Conservation (phyloP, 257 asterid genomes). For the Rubia yunnanensis region DNA sequence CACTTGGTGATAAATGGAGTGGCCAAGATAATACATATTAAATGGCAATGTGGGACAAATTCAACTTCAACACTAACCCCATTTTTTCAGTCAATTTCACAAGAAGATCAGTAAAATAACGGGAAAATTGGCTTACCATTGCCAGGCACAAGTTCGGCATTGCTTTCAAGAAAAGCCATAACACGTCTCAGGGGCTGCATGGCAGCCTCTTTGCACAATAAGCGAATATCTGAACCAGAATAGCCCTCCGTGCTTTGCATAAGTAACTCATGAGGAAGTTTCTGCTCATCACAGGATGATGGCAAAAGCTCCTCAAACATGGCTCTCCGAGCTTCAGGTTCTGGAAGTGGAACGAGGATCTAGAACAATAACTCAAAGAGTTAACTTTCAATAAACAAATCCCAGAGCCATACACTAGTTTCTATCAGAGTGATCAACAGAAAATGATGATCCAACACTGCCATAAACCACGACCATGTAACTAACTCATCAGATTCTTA, state of each 20-base stretch:
- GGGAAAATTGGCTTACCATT: slow-evolving; percentile 43
- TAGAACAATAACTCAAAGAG: slow-evolving; percentile 17
- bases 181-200: slow-evolving; percentile 90
- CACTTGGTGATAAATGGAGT: background rate
- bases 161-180: slow-evolving; percentile 69
- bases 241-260: slow-evolving; percentile 65
- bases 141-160: slow-evolving; percentile 56
- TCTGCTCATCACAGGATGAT: slow-evolving; percentile 32
- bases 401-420: background rate
- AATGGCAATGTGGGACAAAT: background rate
- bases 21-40: background rate
- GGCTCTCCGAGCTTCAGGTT: slow-evolving; percentile 81
- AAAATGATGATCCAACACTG: background rate
- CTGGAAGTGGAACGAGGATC: slow-evolving; percentile 98
- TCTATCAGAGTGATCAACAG: background rate
- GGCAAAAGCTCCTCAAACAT: slow-evolving; percentile 83
- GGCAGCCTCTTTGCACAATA: slow-evolving; percentile 94
- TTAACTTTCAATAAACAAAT: background rate
- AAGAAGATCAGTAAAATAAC: background rate
- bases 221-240: slow-evolving; percentile 93
- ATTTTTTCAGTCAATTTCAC: background rate
- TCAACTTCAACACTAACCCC: too few species aligned
- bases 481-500: background rate
- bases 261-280: slow-evolving; percentile 70
- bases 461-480: background rate